These are phyloP conservation scores for Malus sylvestris DNA, from an alignment of 306 rosid species.

Conservation along the genomic window DNA sequence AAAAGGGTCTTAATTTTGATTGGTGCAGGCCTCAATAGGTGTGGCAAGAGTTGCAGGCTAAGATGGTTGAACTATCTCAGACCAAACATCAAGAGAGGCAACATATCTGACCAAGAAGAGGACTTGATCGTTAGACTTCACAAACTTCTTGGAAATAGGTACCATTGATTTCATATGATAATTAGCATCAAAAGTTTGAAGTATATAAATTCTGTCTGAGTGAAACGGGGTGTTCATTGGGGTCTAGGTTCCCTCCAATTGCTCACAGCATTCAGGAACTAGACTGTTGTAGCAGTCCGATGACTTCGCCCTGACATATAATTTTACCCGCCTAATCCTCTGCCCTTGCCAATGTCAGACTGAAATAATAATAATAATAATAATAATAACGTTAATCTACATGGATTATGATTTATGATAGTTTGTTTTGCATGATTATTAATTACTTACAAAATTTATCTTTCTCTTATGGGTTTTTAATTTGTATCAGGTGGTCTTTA, in stretches of 20 bases:
- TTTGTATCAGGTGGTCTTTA: constrained; percentile 51
- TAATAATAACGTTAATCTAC: neutral
- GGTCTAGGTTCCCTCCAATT: neutral
- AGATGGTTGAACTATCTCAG: constrained; percentile 67
- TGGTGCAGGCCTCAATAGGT: constrained; percentile 40
- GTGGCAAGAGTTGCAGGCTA: constrained; percentile 63
- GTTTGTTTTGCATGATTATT: neutral
- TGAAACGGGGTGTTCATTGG: neutral
- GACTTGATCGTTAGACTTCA: constrained; percentile 63
- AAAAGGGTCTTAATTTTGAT: neutral
- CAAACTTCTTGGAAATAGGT: constrained; percentile 65
- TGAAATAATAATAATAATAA: no score
- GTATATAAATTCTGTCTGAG: neutral
- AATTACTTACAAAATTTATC: neutral
- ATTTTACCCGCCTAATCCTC: neutral
- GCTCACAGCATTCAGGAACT: neutral
- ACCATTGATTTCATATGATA: neutral
- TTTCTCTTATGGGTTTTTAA: neutral
- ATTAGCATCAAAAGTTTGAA: neutral
- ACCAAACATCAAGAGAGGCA: constrained; percentile 65
- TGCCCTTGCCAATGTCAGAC: neutral
- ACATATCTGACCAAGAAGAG: constrained; percentile 64
- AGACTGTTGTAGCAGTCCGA: neutral
- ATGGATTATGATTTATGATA: neutral
- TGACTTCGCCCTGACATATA: neutral